Conservation (phyloP, 768 basidiomycete genomes). For the Russula sp. region DNA sequence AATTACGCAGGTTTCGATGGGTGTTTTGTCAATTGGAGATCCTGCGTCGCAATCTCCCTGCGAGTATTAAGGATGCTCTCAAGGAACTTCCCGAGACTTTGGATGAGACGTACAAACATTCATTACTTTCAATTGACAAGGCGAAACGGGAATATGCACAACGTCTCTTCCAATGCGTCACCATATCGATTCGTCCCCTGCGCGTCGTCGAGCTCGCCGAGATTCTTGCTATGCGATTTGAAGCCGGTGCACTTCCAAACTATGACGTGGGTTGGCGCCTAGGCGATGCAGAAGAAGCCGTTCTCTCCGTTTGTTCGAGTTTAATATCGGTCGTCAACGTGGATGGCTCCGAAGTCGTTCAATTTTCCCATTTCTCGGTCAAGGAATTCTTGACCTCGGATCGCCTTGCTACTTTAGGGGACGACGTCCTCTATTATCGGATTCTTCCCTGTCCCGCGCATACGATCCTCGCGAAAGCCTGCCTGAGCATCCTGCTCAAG, state of each 20-base stretch:
- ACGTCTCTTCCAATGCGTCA: constrained; percentile 1
- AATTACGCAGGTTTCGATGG: background rate
- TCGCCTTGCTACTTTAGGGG: background rate
- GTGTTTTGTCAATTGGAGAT: background rate
- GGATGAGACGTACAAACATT: constrained; percentile 1
- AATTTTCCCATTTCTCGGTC: constrained; percentile 8
- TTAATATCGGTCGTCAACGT: background rate
- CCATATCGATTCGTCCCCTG: constrained; percentile 5
- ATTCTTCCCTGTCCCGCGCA: background rate
- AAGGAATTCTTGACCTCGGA: constrained; percentile 10
- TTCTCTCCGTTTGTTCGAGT: constrained; percentile 9
- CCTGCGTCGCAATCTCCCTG: background rate
- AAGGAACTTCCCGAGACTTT: background rate
- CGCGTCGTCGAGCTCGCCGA: constrained; percentile 3
- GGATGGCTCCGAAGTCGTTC: background rate
- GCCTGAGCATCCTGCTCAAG: background rate
- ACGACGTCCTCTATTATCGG: background rate
- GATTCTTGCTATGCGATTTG: background rate
- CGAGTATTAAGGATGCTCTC: background rate
- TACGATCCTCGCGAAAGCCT: background rate
- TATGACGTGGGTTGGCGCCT: background rate
- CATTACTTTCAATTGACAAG: background rate
- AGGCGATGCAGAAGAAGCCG: background rate
- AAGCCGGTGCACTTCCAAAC: background rate
- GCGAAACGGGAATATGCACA: background rate